A percentile compares a stretch with the other conserved stretches of the same genome.
These are phyloP conservation scores for Botrytis deweyae DNA, from an alignment of 2,329 filamentous ascomycete genomes.

Conservation along the genomic window DNA sequence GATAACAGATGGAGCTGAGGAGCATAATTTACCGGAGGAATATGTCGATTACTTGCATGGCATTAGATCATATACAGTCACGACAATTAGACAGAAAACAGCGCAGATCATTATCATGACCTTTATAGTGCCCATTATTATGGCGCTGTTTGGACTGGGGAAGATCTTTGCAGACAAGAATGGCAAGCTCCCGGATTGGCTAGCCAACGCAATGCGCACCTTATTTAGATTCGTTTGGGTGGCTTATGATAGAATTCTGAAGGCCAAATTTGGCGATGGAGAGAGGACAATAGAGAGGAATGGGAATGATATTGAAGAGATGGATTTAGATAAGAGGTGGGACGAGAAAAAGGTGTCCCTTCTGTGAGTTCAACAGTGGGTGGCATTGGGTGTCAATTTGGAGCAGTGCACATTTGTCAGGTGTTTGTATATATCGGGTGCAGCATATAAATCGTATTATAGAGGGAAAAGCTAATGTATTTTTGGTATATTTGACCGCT, in stretches of 20 bases:
- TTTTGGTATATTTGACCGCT: background rate
- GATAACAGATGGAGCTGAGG: constrained; percentile 72
- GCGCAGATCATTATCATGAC: constrained; percentile 63
- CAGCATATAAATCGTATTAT: background rate
- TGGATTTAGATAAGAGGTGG: constrained; percentile 19
- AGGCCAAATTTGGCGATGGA: constrained; percentile 77
- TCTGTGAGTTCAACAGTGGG: background rate
- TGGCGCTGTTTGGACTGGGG: constrained; percentile 51
- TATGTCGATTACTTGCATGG: constrained; percentile 73
- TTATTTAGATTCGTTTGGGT: constrained; percentile 61
- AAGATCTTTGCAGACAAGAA: constrained; percentile 59
- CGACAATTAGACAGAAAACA: constrained; percentile 62
- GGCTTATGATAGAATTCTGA: constrained; percentile 64
- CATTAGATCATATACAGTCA: constrained; percentile 70
- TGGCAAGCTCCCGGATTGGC: constrained; percentile 68
- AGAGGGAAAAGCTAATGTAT: background rate
- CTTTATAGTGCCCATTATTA: constrained; percentile 58
- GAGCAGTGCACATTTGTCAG: background rate
- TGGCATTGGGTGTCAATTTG: background rate
- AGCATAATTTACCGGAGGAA: constrained; percentile 75
- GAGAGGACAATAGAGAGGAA: constrained; percentile 56
- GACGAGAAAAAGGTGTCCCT: constrained; percentile 14
- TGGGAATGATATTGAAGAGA: constrained; percentile 26
- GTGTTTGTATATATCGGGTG: background rate
- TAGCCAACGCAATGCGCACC: constrained; percentile 51